Conservation (phyloP, 805 yeast genomes). For the Kuraishia ogatae region DNA sequence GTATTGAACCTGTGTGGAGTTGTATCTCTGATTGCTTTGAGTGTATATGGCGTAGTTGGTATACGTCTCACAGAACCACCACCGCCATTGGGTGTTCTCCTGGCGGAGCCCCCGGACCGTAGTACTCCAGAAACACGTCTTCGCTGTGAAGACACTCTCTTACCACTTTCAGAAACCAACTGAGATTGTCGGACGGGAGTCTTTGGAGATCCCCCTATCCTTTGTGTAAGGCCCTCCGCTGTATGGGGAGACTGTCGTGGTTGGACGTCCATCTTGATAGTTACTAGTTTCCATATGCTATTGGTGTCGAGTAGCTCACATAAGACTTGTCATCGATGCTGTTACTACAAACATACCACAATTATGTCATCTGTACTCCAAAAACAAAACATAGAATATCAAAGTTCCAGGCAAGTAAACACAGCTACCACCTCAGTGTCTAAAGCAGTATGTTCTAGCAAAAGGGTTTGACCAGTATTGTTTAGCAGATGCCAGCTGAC, state of each 20-base stretch:
- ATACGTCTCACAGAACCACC: slow-evolving; percentile 14
- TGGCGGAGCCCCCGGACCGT: not conserved
- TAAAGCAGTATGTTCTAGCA: no score
- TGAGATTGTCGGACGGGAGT: not conserved
- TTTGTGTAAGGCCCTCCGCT: not conserved
- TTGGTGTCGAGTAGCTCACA: not conserved
- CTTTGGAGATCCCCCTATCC: not conserved
- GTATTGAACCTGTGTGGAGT: slow-evolving; percentile 12
- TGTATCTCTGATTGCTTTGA: slow-evolving; percentile 20
- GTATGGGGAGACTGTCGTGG: not conserved
- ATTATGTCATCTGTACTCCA: no score
- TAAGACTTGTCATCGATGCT: not conserved
- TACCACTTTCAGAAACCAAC: not conserved
- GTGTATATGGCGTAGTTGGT: slow-evolving; percentile 23
- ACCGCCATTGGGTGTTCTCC: slow-evolving; percentile 1
- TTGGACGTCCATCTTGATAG: not conserved
- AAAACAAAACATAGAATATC: no score
- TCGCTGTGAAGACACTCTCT: not conserved
- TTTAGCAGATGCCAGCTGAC: no score
- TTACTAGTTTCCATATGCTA: no score
- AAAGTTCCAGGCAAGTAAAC: no score
- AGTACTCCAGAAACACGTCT: not conserved
- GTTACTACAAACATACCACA: no score
- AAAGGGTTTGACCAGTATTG: no score
- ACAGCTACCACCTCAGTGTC: no score